phyloP scores from a whole-genome alignment of 768 basidiomycete species.

The Strobilomyces confusus region DNA sequence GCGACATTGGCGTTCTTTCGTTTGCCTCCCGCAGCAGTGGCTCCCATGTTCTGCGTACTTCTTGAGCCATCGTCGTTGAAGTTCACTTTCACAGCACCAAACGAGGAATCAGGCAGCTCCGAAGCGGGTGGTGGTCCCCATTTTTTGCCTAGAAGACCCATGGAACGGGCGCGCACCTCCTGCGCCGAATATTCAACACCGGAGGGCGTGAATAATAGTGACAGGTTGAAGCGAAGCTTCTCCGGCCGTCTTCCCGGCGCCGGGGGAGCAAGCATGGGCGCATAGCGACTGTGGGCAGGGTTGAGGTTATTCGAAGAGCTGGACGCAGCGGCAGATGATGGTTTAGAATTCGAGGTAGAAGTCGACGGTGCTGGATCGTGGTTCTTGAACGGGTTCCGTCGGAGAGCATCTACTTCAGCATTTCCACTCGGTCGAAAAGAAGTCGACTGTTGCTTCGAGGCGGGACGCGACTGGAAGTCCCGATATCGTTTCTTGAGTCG shows the following conservation, averaged over 20 bases:
- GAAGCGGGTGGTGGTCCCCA: slow-evolving; percentile 66
- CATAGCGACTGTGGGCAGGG: slow-evolving; percentile 48
- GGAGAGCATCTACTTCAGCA: slow-evolving; percentile 29
- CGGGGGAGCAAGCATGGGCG: slow-evolving; percentile 68
- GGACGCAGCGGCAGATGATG: slow-evolving; percentile 21
- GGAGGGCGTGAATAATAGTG: slow-evolving; percentile 70
- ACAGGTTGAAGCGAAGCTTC: slow-evolving; percentile 63
- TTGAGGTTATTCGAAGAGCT: slow-evolving; percentile 38
- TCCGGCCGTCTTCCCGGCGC: slow-evolving; percentile 68
- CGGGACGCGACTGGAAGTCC: slow-evolving; percentile 64
- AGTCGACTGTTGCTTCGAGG: slow-evolving; percentile 25
- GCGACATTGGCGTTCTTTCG: slow-evolving; percentile 43
- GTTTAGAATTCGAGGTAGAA: slow-evolving; percentile 25
- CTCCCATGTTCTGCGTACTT: slow-evolving; percentile 38
- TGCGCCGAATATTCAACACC: slow-evolving; percentile 80
- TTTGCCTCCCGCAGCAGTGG: slow-evolving; percentile 25
- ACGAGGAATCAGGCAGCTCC: slow-evolving; percentile 32
- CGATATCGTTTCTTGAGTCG: slow-evolving; percentile 77
- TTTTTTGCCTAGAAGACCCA: slow-evolving; percentile 81
- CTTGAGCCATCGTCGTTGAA: slow-evolving; percentile 59
- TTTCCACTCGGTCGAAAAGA: slow-evolving; percentile 26
- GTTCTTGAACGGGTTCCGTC: slow-evolving; percentile 37
- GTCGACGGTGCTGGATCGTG: slow-evolving; percentile 30
- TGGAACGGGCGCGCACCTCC: slow-evolving; percentile 76
- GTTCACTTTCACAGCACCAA: slow-evolving; percentile 42